These are phyloP conservation scores for Rutstroemia sp. DNA, from an alignment of 2,329 filamentous ascomycete species.

Conservation along the genomic window DNA sequence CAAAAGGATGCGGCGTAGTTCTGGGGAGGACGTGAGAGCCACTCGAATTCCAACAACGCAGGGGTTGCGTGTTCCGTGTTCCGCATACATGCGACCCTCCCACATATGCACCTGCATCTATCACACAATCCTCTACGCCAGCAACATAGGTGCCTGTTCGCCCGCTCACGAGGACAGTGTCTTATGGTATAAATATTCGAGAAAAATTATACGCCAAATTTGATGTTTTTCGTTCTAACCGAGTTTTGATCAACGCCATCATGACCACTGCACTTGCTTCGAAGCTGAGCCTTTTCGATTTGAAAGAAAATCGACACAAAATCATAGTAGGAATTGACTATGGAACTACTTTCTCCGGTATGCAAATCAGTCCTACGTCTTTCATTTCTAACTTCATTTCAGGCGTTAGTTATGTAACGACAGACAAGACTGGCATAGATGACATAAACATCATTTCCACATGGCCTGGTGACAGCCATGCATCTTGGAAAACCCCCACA, in stretches of 20 bases:
- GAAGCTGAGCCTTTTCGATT: background rate
- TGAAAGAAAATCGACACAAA: constrained; percentile 10
- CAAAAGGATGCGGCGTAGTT: too few relatives aligned
- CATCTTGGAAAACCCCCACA: constrained; percentile 16
- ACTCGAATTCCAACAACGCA: too few relatives aligned
- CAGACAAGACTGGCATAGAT: constrained; percentile 13
- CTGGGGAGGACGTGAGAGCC: too few relatives aligned
- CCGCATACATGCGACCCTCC: too few relatives aligned
- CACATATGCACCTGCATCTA: too few relatives aligned
- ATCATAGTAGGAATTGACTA: constrained; percentile 25
- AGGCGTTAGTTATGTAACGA: constrained; percentile 15
- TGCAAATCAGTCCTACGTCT: background rate
- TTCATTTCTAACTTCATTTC: background rate
- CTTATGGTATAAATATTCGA: too few relatives aligned
- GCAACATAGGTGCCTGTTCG: too few relatives aligned
- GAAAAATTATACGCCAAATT: too few relatives aligned
- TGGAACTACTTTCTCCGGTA: constrained; percentile 23
- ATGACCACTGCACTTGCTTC: background rate
- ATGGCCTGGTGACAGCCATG: constrained; percentile 16
- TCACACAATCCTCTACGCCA: too few relatives aligned
- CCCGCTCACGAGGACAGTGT: too few relatives aligned
- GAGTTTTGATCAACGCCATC: background rate
- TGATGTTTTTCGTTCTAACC: background rate
- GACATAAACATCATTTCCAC: constrained; percentile 15
- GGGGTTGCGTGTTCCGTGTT: too few relatives aligned